phyloP scores from a whole-genome alignment of 345 rosid genomes.

The Corymbia maculata region DNA sequence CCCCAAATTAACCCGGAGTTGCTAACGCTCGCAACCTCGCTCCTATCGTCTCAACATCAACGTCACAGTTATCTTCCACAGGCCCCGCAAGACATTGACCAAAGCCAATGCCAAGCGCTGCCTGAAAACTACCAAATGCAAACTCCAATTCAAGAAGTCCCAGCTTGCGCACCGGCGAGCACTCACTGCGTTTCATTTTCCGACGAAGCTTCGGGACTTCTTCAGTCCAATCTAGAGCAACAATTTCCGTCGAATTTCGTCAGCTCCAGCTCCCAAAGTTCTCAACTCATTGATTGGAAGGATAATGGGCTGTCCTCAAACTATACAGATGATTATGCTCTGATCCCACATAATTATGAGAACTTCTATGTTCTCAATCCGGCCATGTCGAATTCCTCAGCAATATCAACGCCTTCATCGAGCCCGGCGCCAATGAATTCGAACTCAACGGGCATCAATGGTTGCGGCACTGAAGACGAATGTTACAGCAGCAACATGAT shows the following conservation, averaged over 20 bases:
- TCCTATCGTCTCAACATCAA: conserved; percentile 16
- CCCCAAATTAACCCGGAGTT: conserved; percentile 34
- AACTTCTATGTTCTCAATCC: conserved; percentile 4
- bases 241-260: conserved; percentile 1
- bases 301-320: not conserved
- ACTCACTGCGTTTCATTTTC: not conserved
- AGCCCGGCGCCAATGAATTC: conserved; percentile 67
- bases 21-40: conserved; percentile 32
- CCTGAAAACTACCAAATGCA: not conserved
- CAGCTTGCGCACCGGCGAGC: not conserved
- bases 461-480: conserved; percentile 61
- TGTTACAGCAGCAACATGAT: conserved; percentile 51
- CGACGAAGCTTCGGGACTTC: not conserved
- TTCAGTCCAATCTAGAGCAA: not conserved
- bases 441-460: conserved; percentile 39
- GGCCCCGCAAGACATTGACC: not conserved
- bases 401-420: conserved; percentile 18
- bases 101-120: not conserved
- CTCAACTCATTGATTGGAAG: conserved; percentile 3
- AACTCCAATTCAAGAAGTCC: not conserved
- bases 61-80: not conserved
- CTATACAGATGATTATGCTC: not conserved
- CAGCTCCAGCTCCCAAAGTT: not conserved
- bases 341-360: conserved; percentile 7
- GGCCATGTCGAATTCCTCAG: not conserved